Evolutionary conservation across 306 rosid genomes (phyloP).

Genomic region (Corylus avellana): DNA sequence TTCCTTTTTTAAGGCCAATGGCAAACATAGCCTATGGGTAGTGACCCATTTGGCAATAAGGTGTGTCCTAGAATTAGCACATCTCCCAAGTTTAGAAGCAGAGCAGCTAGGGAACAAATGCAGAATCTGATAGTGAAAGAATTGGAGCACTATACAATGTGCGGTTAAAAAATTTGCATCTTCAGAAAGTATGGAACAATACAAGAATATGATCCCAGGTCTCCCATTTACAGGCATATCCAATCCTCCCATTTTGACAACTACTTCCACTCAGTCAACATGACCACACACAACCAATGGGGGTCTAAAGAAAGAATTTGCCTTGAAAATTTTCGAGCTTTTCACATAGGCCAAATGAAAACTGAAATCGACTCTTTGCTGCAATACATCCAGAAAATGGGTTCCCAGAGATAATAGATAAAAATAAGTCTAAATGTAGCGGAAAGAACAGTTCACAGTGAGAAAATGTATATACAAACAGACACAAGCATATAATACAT

Average conservation of each 20-base stretch:
- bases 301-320: neutral
- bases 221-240: neutral
- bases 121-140: too few relatives aligned
- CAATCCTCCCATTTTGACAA: neutral
- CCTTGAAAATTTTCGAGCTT: neutral
- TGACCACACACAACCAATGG: neutral
- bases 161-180: neutral
- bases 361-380: neutral
- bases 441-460: neutral
- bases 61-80: too few relatives aligned
- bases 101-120: too few relatives aligned
- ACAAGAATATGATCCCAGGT: neutral
- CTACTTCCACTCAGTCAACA: neutral
- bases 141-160: neutral
- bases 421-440: neutral
- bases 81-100: too few relatives aligned
- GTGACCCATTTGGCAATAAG: too few relatives aligned
- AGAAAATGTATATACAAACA: neutral
- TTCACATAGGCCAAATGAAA: neutral
- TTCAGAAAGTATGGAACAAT: neutral
- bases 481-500: too few relatives aligned
- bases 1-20: too few relatives aligned
- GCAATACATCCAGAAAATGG: neutral
- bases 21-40: too few relatives aligned
- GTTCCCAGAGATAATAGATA: neutral